phyloP scores from a whole-genome alignment of 495 filamentous ascomycete genomes.

The Aspergillus affinis region DNA sequence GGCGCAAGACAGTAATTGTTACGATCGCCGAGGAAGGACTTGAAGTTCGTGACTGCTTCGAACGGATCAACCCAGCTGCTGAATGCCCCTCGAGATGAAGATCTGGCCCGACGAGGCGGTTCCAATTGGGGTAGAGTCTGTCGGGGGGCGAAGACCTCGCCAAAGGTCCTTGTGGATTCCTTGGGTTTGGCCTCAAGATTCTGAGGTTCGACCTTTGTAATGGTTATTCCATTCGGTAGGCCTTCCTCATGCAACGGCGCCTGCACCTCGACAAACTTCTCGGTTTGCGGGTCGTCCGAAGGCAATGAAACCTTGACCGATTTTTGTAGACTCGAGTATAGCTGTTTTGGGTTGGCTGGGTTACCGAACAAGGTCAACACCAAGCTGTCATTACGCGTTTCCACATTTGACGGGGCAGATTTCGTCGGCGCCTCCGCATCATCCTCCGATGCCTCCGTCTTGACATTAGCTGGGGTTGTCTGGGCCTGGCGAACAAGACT shows the following conservation, averaged over 20 bases:
- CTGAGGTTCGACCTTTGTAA: conserved; percentile 65
- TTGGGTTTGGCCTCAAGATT: conserved; percentile 39
- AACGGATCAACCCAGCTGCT: conserved; percentile 44
- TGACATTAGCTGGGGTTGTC: conserved; percentile 37
- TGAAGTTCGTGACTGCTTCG: conserved; percentile 39
- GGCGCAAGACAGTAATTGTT: conserved; percentile 42
- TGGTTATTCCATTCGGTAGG: conserved; percentile 71
- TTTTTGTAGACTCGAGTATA: conserved; percentile 80
- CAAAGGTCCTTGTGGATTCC: conserved; percentile 62
- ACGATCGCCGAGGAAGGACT: conserved; percentile 36
- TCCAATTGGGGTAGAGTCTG: conserved; percentile 63
- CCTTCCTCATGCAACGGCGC: conserved; percentile 57
- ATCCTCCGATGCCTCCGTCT: conserved; percentile 41
- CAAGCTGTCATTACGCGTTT: conserved; percentile 47
- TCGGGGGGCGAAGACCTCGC: conserved; percentile 77
- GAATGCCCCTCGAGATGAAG: conserved; percentile 27
- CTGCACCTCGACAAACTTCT: conserved; percentile 48
- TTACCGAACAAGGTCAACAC: conserved; percentile 70
- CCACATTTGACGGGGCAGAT: conserved; percentile 22
- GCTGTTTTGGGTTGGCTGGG: conserved; percentile 67
- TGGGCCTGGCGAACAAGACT: conserved; percentile 45
- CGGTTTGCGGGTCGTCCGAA: conserved; percentile 37
- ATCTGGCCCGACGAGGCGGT: conserved; percentile 53
- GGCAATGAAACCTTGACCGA: conserved; percentile 37
- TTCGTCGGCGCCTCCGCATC: conserved; percentile 35